phyloP scores from a whole-genome alignment of 768 basidiomycete species.

The Cyclocybe aegerita region DNA sequence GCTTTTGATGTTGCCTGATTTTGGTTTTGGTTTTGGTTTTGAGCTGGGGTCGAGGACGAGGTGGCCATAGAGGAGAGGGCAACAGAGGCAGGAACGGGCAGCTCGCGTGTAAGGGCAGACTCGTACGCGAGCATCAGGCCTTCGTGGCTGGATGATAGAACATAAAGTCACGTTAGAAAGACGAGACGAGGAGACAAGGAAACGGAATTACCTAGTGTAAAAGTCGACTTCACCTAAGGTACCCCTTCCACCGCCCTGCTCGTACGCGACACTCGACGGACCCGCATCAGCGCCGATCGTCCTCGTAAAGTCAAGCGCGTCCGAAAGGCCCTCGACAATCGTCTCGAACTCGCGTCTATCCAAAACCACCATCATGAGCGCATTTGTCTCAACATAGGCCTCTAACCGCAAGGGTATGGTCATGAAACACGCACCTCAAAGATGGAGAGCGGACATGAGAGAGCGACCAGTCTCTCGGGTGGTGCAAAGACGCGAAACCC shows the following conservation, averaged over 20 bases:
- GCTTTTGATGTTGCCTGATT: slow-evolving; percentile 28
- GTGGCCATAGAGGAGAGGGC: slow-evolving; percentile 1
- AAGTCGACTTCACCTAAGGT: slow-evolving; percentile 88
- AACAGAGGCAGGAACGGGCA: slow-evolving; percentile 38
- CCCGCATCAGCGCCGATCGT: slow-evolving; percentile 73
- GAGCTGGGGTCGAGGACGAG: not conserved
- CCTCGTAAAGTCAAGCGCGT: slow-evolving; percentile 90
- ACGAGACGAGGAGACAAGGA: not conserved
- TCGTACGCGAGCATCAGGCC: slow-evolving; percentile 93
- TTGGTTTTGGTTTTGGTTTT: slow-evolving; percentile 4
- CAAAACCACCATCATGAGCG: too few species aligned
- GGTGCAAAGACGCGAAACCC: slow-evolving; percentile 90
- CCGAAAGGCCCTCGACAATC: slow-evolving; percentile 81
- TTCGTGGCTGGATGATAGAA: slow-evolving; percentile 63
- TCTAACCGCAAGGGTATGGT: not conserved
- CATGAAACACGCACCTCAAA: slow-evolving; percentile 11
- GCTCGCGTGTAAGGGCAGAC: slow-evolving; percentile 80
- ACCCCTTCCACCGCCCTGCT: slow-evolving; percentile 67
- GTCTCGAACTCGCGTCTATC: slow-evolving; percentile 77
- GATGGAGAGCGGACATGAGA: slow-evolving; percentile 59
- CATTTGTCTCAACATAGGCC: too few species aligned
- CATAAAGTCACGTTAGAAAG: slow-evolving; percentile 4
- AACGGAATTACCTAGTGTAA: slow-evolving; percentile 69
- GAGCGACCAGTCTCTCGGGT: slow-evolving; percentile 91
- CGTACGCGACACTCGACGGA: slow-evolving; percentile 53